A percentile compares a stretch with the other conserved stretches of the same genome.
phyloP scores from a whole-genome alignment of 495 filamentous ascomycete species.

The Aspergillus sclerotioniger region DNA sequence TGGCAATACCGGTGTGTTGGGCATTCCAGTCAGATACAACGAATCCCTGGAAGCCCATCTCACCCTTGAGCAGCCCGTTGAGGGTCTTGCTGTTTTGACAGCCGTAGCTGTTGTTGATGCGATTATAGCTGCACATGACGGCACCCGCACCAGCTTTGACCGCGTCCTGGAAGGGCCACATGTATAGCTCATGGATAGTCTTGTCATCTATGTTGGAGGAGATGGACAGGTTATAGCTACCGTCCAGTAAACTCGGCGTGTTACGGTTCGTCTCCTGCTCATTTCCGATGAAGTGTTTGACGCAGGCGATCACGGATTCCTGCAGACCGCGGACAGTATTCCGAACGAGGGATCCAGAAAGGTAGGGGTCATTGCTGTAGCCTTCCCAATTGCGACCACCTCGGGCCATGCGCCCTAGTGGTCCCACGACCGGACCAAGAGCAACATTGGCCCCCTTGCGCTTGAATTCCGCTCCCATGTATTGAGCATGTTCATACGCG shows the following conservation, averaged over 20 bases:
- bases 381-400: conserved; percentile 78
- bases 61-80: conserved; percentile 72
- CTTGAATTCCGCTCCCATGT: conserved; percentile 55
- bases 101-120: conserved; percentile 4
- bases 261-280: conserved; percentile 5
- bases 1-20: conserved; percentile 48
- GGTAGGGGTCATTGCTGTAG: conserved; percentile 60
- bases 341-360: conserved; percentile 32
- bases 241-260: not conserved
- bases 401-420: conserved; percentile 60
- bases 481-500: conserved; percentile 39
- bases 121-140: conserved; percentile 9
- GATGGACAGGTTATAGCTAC: not conserved
- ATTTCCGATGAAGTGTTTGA: conserved; percentile 6
- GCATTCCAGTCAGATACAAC: conserved; percentile 61
- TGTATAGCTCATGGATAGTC: conserved; percentile 3
- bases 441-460: conserved; percentile 49
- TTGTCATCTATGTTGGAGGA: conserved; percentile 7
- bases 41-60: conserved; percentile 75
- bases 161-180: conserved; percentile 7
- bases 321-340: not conserved
- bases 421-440: conserved; percentile 60
- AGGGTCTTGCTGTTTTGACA: conserved; percentile 5
- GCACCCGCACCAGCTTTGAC: not conserved
- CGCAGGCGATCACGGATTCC: conserved; percentile 3